Evolutionary conservation across 177 flowering plant species (phyloP), one percentile per base, ranked within the genome.

Genomic region (Vitis hybrid): DNA sequence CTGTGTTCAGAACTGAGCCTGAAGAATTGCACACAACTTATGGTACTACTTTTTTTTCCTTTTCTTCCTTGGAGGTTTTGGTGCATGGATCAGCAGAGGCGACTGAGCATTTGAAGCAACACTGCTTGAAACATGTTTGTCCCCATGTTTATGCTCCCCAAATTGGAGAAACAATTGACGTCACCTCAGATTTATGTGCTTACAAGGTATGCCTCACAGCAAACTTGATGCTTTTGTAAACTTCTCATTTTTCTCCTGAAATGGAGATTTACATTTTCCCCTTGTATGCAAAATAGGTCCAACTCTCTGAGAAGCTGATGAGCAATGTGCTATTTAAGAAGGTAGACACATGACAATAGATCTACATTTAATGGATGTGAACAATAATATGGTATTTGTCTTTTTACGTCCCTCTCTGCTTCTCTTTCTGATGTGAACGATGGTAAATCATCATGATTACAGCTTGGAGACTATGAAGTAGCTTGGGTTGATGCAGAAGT

Each of bases 81-180:
- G 92, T 95, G 72, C 99, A 93, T 81, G 99, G 97, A 75, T 89
- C 98, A 65, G 98, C 97, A 11, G 99, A 95, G 77, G 96, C 97
- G 59, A 95, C 98, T 13, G 99, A 93, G 79, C 98, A 95, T 86
- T 78, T 95, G 83, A 95, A 93, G 85, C 91, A 93, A 72, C 91
- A 91, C 71, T 91, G 97, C 82, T 61, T 87, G 76, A 91, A 89
- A 75, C 81, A 83, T 76, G 91, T 89, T 50, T 89, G 96, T 66
- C 90, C 93, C 21, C 92, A 95, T 74, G 98, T 93, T 16, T 95
- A 87, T 84, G 88, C 99, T 79, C 99, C 98, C 48, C 93, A 93
- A 68, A 82, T 93, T 75, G 96, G 80, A 75, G 97, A 95, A 82
- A 84, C 90, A 58, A 88, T 93, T 81, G 99, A 95, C 75, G 97